Conservation (phyloP, 2,329 filamentous ascomycete species). For the Pseudogymnoascus sp. region DNA sequence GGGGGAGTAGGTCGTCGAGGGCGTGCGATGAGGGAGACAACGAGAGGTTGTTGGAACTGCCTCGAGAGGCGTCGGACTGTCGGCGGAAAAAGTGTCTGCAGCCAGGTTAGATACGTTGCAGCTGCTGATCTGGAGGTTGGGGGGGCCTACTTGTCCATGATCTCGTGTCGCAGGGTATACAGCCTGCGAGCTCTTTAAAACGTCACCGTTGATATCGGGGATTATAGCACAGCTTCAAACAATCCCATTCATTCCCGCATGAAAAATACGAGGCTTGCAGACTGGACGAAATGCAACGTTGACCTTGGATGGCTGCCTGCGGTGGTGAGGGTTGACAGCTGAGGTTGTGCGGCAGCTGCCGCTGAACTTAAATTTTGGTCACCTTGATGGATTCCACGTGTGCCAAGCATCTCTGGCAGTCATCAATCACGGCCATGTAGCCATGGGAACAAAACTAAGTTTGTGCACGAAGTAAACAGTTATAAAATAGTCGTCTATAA, state of each 20-base stretch:
- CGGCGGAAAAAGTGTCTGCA: background rate
- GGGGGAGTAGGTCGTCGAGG: background rate
- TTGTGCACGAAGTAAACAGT: background rate
- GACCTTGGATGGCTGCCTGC: background rate
- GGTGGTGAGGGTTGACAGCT: background rate
- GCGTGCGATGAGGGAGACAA: background rate
- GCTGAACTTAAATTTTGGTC: slow-evolving; percentile 5
- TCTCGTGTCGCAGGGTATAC: background rate
- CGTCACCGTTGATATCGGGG: background rate
- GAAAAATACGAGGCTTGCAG: background rate
- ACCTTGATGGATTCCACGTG: slow-evolving; percentile 2
- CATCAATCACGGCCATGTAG: background rate
- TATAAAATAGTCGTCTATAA: background rate
- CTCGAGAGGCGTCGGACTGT: background rate
- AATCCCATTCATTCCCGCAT: background rate
- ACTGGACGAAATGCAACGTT: background rate
- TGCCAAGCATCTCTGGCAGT: background rate
- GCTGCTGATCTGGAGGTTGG: background rate
- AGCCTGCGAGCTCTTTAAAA: background rate
- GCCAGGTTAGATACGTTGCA: background rate
- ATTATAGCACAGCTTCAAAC: background rate
- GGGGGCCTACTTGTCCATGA: background rate
- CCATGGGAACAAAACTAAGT: background rate
- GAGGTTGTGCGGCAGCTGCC: slow-evolving; percentile 6
- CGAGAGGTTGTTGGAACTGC: background rate